Base-by-base conservation (phyloP, 2,329 filamentous ascomycete species). In the Pyricularia sp. region DNA sequence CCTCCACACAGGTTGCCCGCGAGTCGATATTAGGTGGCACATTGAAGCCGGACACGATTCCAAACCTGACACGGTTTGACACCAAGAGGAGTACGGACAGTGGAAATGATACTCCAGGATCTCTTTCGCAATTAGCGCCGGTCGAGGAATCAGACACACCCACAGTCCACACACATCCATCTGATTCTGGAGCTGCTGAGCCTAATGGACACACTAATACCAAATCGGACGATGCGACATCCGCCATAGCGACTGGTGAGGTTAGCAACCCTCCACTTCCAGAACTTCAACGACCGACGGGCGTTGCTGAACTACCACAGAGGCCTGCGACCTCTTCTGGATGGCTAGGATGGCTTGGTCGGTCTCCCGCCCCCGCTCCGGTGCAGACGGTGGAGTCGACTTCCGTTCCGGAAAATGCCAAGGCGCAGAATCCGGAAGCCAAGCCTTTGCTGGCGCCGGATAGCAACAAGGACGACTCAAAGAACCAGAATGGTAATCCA, bases 11-110 rank as follows among this genome's bases (percentile, higher is more conserved):
- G 67, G 79, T 90, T 64, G 86, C 86, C 3, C 82, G 81, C 71
- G 87, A 90, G 75, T 86, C 84, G 14, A 89, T 90, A 31, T 77
- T 86, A 64, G 87, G 86, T 33, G 85, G 83, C 65, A 86, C 84
- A 2, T 76, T 83, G 65, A 82, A 81, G 69, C 78, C 84, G 1
- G 78, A 74, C n/a, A 78, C 79, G 10, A 73, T 79, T 0, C 78
- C 83, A 3, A 84, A 88, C 72, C 79, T 87, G 36, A 81, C 80
- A 68, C 82, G 83, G 63, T 87, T 83, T 70, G 85, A 86, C 3
- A 72, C 77, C 12, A 83, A 78, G 70, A 84, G 77, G 71, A 73
- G 72, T 63, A 67, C 71, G 58, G 28, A 65, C 69, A 61, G 78
- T 71, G n/a, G 64, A 68, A 30, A 17, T 36, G 61, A 66, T 58